Percentiles rank a stretch among this genome's conserved stretches.
Evolutionary conservation across 129 eudicot species (phyloP).

Genomic region (Centaurea solstitialis): DNA sequence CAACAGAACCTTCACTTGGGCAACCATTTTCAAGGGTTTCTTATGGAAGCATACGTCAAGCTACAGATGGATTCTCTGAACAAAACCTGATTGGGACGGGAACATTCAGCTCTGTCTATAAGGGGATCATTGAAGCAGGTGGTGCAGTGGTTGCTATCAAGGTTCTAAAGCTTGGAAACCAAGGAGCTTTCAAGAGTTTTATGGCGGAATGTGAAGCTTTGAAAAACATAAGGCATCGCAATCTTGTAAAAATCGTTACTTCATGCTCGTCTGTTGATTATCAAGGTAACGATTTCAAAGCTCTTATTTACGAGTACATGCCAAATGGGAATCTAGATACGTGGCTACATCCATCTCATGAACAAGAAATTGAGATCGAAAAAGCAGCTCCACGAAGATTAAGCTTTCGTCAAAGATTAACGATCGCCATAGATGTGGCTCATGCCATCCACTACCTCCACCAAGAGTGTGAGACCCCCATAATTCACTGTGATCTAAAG

Average conservation of each 20-base stretch:
- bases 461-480: constrained; percentile 12
- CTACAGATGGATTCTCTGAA: constrained; percentile 11
- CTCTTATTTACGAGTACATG: constrained; percentile 24
- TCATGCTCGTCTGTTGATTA: constrained; percentile 24
- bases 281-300: constrained; percentile 27
- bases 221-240: constrained; percentile 27
- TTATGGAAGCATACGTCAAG: constrained; percentile 8
- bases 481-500: constrained; percentile 46
- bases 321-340: constrained; percentile 7
- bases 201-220: constrained; percentile 32
- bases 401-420: neutral
- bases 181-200: constrained; percentile 29
- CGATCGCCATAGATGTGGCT: constrained; percentile 33
- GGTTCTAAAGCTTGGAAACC: constrained; percentile 18
- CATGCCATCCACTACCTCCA: constrained; percentile 38
- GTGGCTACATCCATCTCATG: neutral
- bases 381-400: neutral
- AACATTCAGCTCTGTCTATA: constrained; percentile 7
- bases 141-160: constrained; percentile 20
- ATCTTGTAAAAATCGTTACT: constrained; percentile 26
- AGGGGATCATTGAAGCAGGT: neutral
- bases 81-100: constrained; percentile 8
- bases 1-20: neutral
- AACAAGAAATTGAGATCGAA: neutral
- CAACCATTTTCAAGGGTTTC: constrained; percentile 1